These are phyloP conservation scores for Themeda triandra DNA, from an alignment of 176 grass and related monocot species.

Conservation along the genomic window DNA sequence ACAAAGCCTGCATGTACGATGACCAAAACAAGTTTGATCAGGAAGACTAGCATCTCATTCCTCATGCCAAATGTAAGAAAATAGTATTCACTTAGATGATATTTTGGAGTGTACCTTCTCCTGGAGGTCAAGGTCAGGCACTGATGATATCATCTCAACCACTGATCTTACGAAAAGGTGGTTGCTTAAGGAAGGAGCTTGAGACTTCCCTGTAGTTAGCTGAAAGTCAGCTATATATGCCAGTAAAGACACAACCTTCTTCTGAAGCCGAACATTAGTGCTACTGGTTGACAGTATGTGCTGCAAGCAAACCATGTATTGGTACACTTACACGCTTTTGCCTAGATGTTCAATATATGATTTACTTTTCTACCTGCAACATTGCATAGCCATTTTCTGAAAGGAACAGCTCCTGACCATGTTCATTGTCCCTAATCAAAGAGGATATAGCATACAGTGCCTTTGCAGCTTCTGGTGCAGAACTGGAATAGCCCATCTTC, in stretches of 20 bases:
- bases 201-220: conserved; percentile 19
- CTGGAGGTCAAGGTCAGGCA: conserved; percentile 58
- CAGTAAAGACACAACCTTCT: conserved; percentile 50
- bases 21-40: background rate
- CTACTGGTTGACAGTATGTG: conserved; percentile 44
- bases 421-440: conserved; percentile 56
- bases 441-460: conserved; percentile 62
- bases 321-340: background rate
- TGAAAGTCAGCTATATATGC: conserved; percentile 59
- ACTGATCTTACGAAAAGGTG: conserved; percentile 52
- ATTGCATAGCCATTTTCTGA: conserved; percentile 45
- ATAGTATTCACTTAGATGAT: background rate
- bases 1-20: conserved; percentile 43
- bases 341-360: background rate
- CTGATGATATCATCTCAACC: conserved; percentile 45
- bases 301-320: conserved; percentile 23
- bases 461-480: conserved; percentile 56
- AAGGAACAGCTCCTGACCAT: conserved; percentile 55
- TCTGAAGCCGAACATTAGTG: conserved; percentile 38
- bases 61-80: background rate
- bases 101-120: conserved; percentile 50
- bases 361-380: conserved; percentile 46
- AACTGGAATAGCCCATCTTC: conserved; percentile 83
- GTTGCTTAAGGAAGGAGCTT: conserved; percentile 1
- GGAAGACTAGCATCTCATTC: background rate